Base-by-base conservation (phyloP, 495 filamentous ascomycete species). In the Chaetomium tenue region DNA sequence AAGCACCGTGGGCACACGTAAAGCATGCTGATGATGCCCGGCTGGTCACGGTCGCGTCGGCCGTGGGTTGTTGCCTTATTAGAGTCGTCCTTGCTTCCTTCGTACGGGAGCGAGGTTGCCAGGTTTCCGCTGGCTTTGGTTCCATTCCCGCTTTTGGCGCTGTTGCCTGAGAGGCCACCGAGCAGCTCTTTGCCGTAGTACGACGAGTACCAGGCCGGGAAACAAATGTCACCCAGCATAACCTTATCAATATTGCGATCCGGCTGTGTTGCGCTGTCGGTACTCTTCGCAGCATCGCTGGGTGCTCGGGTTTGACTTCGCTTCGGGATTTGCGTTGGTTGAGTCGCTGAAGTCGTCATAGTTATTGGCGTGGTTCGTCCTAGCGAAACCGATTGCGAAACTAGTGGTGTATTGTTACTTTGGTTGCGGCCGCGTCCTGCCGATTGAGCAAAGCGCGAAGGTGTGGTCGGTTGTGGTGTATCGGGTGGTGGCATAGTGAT, bases 1-100 rank as follows among this genome's bases (percentile, higher is more conserved):
- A 98, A 97, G 78, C 94, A 98, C 82, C 85, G 89, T 48, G 89
- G 90, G 72, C 94, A 98, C 46, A 97, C 88, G 66, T 92, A 96
- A 12, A 98, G 80, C 56, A 85, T 78, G 53, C 87, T 86, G 15
- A 84, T 73, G 59, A 82, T 75, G 5, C 69, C 70, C 20, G 70
- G 74, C 40, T 66, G 67, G 46, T 75, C 71, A 8, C 68, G 70
- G 6, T 74, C 75, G 20, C 74, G 73, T 25, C 70, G 63, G 9
- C 61, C 58, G 13, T 69, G 68, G 42, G 83, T 76, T 54, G 83
- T 81, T 42, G 63, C 71, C 3, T 73, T 76, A 2, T 39, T 54
- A 2, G 62, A 67, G 15, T 70, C 74, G 28, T 71, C 65, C n/a
- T 65, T 71, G 28, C 46, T 55, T 1, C 58, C 68, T 25, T 62